Base-by-base conservation (phyloP, 768 basidiomycete species). In the Auricularia sp. region DNA sequence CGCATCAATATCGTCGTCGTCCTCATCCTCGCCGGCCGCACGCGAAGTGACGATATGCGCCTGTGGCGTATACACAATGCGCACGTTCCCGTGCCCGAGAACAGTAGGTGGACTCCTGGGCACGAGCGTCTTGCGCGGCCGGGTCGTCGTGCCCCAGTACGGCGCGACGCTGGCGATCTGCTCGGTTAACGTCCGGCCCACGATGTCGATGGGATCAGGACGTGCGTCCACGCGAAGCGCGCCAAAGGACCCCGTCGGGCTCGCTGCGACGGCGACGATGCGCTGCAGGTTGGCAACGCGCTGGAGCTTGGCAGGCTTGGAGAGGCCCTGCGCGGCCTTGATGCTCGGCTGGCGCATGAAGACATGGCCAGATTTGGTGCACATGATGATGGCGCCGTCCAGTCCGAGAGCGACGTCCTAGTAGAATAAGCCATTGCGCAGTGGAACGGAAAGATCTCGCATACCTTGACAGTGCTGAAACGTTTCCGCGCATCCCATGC, bases 331-430 rank as follows among this genome's bases (percentile, higher is more conserved):
- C 6, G 56, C 56, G 29, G 56, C 56, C 33, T 58, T 51, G 29
- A 58, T 35, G 56, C 24, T 84, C 34, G 92, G 83, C 21, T 85
- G 81, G 29, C 94, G 88, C 29, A 95, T 81, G 71, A 89, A 98
- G 37, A 96, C 94, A 70, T 98, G 94, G 0, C 96, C 96, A 3
- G 96, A 95, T 67, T 90, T 86, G 1, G 96, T 98, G 76, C 92
- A 97, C 58, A 98, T 82, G 71, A 97, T 88, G 71, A 97, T 83
- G 16, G 89, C 84, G 3, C 94, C 92, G 68, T 97, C 94, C 1
- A 86, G 79, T 21, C 93, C 92, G 14, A 98, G 79, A 0, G 93
- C 94, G 8, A 96, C 89, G 69, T 98, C 96, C 87, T 89, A 67
- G 16, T 29, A n/a, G n/a, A 51, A 62, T 39, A 3, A 61, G 39